These are phyloP conservation scores for Kalmusia sp. DNA, from an alignment of 2,329 filamentous ascomycete genomes.

Conservation along the genomic window DNA sequence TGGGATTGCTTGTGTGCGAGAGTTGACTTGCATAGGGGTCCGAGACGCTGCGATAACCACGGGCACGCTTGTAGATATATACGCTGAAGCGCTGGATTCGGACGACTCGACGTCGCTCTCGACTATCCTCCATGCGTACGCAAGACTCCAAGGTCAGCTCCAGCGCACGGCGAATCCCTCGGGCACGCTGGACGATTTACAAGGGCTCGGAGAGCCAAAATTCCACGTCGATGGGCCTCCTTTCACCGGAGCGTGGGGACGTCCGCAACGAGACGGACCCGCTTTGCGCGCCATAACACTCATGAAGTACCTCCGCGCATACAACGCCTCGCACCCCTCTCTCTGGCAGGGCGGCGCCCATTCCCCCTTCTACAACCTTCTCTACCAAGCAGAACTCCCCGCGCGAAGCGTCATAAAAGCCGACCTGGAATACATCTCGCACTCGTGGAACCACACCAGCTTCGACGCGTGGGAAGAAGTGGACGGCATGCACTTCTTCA, in stretches of 20 bases:
- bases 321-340: conserved; percentile 49
- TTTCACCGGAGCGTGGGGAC: conserved; percentile 49
- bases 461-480: conserved; percentile 57
- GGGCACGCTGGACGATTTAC: conserved; percentile 43
- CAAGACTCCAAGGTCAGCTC: conserved; percentile 41
- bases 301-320: conserved; percentile 50
- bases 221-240: conserved; percentile 49
- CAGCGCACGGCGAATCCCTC: conserved; percentile 50
- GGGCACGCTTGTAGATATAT: conserved; percentile 49
- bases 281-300: conserved; percentile 52
- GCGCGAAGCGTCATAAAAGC: conserved; percentile 52
- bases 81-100: conserved; percentile 40
- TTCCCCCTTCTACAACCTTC: conserved; percentile 38
- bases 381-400: conserved; percentile 48
- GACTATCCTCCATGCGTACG: conserved; percentile 41
- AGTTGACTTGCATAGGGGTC: conserved; percentile 42
- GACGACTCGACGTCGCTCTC: conserved; percentile 33
- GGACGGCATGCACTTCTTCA: conserved; percentile 52
- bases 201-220: conserved; percentile 53
- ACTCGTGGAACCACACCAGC: conserved; percentile 50
- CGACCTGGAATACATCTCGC: conserved; percentile 53
- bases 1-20: no score
- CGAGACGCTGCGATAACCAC: conserved; percentile 54
- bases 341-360: conserved; percentile 38
- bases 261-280: conserved; percentile 54